A percentile compares a stretch with the other conserved stretches of the same genome.
Evolutionary conservation across 192 early-diverging fungal species (phyloP).

Genomic region (Paraglomus brasilianum): DNA sequence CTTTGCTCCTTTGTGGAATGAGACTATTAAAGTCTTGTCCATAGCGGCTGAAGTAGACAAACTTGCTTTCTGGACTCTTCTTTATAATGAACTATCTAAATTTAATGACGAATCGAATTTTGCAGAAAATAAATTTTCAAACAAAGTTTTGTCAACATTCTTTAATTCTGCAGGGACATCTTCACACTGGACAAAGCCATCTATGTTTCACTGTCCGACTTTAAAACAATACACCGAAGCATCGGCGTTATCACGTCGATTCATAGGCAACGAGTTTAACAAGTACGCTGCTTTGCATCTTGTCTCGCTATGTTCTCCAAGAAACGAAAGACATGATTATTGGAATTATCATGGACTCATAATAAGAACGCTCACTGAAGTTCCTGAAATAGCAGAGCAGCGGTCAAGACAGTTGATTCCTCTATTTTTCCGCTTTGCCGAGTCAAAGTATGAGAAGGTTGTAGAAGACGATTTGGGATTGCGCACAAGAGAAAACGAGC

Average conservation of each 20-base stretch:
- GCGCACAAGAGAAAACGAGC: too few relatives aligned
- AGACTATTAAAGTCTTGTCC: constrained; percentile 60
- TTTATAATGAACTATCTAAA: constrained; percentile 53
- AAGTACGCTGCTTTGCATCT: constrained; percentile 44
- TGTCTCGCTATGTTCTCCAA: constrained; percentile 40
- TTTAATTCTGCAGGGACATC: constrained; percentile 29
- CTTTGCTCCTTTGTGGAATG: constrained; percentile 82
- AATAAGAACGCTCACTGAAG: constrained; percentile 58
- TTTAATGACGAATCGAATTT: constrained; percentile 63
- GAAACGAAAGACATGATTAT: constrained; percentile 60
- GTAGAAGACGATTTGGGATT: constrained; percentile 22
- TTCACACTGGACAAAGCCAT: constrained; percentile 1
- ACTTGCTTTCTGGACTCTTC: constrained; percentile 60
- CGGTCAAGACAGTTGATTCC: constrained; percentile 60
- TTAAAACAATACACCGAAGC: constrained; percentile 40
- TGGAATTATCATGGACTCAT: constrained; percentile 67
- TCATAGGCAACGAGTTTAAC: constrained; percentile 35
- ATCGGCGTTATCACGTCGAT: constrained; percentile 35
- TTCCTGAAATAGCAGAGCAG: constrained; percentile 60
- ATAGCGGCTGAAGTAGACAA: constrained; percentile 51
- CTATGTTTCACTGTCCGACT: constrained; percentile 54
- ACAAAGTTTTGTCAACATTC: constrained; percentile 34
- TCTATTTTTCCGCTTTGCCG: constrained; percentile 63
- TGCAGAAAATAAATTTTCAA: constrained; percentile 52
- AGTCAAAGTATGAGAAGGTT: constrained; percentile 46